phyloP scores from a whole-genome alignment of 1,139 yeast genomes.

The Kluyveromyces marxianus region DNA sequence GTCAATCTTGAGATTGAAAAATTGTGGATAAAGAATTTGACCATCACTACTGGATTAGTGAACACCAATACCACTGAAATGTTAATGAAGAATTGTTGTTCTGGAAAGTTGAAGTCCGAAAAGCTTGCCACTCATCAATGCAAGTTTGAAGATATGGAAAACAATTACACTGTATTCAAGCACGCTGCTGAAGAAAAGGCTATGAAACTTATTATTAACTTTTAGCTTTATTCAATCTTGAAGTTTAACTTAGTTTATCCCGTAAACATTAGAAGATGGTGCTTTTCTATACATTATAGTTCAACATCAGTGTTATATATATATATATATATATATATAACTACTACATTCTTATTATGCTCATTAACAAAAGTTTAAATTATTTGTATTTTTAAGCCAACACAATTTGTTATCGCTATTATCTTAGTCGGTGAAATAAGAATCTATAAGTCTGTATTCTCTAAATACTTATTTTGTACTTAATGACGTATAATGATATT shows the following conservation, averaged over 20 bases:
- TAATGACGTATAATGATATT: too few species aligned
- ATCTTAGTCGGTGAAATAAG: too few species aligned
- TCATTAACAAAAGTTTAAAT: too few species aligned
- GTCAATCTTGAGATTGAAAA: slow-evolving; percentile 1
- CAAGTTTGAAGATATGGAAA: not conserved
- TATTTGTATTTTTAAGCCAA: too few species aligned
- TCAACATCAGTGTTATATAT: too few species aligned
- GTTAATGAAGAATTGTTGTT: slow-evolving; percentile 4
- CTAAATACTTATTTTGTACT: too few species aligned
- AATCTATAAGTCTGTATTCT: too few species aligned
- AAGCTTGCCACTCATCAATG: slow-evolving; percentile 1
- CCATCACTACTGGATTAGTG: slow-evolving; percentile 3
- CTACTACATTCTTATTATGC: too few species aligned
- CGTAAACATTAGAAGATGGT: not conserved
- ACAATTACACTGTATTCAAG: slow-evolving; percentile 1
- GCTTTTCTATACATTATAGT: too few species aligned
- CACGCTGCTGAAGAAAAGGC: slow-evolving; percentile 5
- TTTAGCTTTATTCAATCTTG: not conserved
- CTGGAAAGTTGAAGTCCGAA: slow-evolving; percentile 3
- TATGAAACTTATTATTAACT: slow-evolving; percentile 1
- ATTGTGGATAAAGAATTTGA: slow-evolving; percentile 4
- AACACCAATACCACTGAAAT: slow-evolving; percentile 3
- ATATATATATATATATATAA: too few species aligned
- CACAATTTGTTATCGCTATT: too few species aligned
- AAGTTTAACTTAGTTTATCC: not conserved